Conservation (phyloP, 495 filamentous ascomycete genomes). For the Peziza echinospora region DNA sequence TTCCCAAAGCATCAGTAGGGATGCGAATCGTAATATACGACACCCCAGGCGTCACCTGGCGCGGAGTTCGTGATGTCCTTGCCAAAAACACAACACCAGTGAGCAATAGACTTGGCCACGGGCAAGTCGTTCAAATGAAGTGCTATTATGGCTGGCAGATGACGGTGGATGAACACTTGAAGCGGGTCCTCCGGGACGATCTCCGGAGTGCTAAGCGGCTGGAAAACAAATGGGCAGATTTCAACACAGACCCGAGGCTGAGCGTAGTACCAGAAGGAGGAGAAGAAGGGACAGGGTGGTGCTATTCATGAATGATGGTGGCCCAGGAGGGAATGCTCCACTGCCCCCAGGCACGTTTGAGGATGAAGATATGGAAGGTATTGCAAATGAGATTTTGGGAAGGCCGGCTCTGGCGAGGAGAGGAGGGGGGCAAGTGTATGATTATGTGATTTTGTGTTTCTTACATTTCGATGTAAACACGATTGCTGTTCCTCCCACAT, state of each 20-base stretch:
- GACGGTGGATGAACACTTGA: conserved; percentile 79
- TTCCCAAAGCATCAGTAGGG: conserved; percentile 23
- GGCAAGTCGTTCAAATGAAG: conserved; percentile 63
- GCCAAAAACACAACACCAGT: conserved; percentile 44
- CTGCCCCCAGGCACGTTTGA: too few relatives aligned
- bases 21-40: conserved; percentile 75
- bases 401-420: not conserved
- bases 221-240: conserved; percentile 80
- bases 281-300: conserved; percentile 39
- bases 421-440: not conserved
- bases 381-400: not conserved
- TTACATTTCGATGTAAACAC: too few relatives aligned
- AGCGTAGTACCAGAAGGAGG: conserved; percentile 40
- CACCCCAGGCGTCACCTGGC: conserved; percentile 78
- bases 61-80: conserved; percentile 67
- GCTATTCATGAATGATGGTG: conserved; percentile 11
- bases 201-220: conserved; percentile 44
- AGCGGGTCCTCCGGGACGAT: conserved; percentile 58
- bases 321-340: too few relatives aligned
- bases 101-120: conserved; percentile 29
- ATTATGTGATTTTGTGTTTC: too few relatives aligned
- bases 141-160: conserved; percentile 91
- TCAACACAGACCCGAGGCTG: conserved; percentile 87
- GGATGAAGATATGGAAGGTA: too few relatives aligned
- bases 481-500: too few relatives aligned